Base-by-base conservation (phyloP, 306 rosid species). In the Luffa acutangula region DNA sequence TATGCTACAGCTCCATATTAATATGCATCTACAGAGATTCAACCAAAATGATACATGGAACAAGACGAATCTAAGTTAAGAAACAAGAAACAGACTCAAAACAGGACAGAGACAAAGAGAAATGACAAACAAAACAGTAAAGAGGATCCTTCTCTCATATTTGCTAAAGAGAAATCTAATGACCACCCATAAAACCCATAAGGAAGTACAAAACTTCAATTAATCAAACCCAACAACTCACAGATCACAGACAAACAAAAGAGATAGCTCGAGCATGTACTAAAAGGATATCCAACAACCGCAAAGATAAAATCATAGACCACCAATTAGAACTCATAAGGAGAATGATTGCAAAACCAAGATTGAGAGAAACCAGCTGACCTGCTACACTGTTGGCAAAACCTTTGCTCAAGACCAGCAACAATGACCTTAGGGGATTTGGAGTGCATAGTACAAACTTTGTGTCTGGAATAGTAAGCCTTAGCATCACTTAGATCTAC, bases 301-400 rank as follows among this genome's bases (percentile, higher is more conserved):
- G 0, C 78, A 51, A 11, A 8, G 3, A 37, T 9, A 45, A 58
- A 63, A 69, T 10, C 18, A 41, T 51, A 14, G 58, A 81, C 21
- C 21, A 81, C 9, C 34, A 17, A 14, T 36, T 2, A 59, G 34
- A 58, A 43, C 63, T 15, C 33, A 70, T 66, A 1, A 17, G 34
- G 46, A 62, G 13, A 10, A 41, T 1, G 53, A 75, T 37, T 0
- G 73, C 1, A 69, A 43, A 52, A 13, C 9, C 15, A 48, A 49
- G 66, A 34, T 9, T 20, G 6, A 39, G 43, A 67, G 51, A 33
- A 62, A 67, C 7, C 37, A 39, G 66, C 73, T 41, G 74, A 86
- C 85, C 98, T 91, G 92, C 98, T 92, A 79, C 98, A 95, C 91
- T 95, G 98, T 79, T 92, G 98, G 80, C 98, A 95, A 90, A 95